Evolutionary conservation across 306 rosid species (phyloP).

Genomic region (Acacia crassicarpa): DNA sequence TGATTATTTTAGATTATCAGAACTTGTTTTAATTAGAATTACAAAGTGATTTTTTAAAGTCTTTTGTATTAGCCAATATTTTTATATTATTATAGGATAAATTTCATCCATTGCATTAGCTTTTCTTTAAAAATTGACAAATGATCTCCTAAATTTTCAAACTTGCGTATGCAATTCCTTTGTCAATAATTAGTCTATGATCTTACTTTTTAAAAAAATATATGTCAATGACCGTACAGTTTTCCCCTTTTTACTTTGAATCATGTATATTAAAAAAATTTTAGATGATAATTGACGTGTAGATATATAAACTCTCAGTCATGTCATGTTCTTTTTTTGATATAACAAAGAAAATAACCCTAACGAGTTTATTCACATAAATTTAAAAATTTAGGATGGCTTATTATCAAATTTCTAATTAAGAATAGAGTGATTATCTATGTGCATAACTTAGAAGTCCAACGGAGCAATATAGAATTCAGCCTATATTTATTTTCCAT

Average conservation of each 20-base stretch:
- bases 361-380: not conserved
- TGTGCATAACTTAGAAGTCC: not conserved
- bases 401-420: not conserved
- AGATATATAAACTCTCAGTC: not conserved
- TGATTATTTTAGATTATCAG: not conserved
- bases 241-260: not conserved
- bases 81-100: not conserved
- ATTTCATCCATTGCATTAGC: not conserved
- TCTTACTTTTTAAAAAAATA: not conserved
- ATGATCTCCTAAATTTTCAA: not conserved
- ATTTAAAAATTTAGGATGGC: not conserved
- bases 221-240: too few species aligned
- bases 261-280: too few species aligned
- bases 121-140: not conserved
- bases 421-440: not conserved
- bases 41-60: not conserved
- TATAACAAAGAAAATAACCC: not conserved
- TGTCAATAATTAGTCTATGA: not conserved
- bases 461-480: not conserved
- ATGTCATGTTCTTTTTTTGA: not conserved
- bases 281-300: not conserved
- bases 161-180: not conserved
- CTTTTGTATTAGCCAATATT: not conserved
- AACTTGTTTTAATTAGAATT: not conserved
- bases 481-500: not conserved